These are phyloP conservation scores for Grifola frondosa DNA, from an alignment of 1,284 basidiomycete species.

Conservation along the genomic window DNA sequence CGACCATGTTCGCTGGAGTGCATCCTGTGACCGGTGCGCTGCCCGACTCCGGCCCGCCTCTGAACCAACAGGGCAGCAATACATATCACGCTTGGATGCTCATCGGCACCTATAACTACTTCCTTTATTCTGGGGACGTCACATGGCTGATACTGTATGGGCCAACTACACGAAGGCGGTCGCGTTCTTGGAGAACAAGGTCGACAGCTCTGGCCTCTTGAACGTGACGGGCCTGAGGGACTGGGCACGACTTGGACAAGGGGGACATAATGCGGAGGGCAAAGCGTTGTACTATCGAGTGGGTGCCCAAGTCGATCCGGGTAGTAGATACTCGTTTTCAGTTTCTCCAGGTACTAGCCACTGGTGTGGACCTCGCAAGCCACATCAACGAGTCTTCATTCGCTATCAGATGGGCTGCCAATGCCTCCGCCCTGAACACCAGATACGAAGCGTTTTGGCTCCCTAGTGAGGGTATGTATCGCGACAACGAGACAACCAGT, in stretches of 20 bases:
- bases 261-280: constrained; percentile 49
- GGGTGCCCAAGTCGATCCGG: neutral
- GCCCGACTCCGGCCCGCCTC: constrained; percentile 56
- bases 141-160: constrained; percentile 46
- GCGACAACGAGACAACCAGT: constrained; percentile 43
- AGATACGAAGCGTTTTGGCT: constrained; percentile 45
- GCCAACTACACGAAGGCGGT: constrained; percentile 52
- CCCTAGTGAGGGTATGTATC: constrained; percentile 41
- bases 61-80: constrained; percentile 48
- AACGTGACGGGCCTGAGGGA: constrained; percentile 48
- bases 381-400: constrained; percentile 38
- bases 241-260: constrained; percentile 49
- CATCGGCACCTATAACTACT: constrained; percentile 46
- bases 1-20: constrained; percentile 57
- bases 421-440: constrained; percentile 43
- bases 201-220: constrained; percentile 46
- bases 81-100: constrained; percentile 48
- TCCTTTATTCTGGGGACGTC: constrained; percentile 46
- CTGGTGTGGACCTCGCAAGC: constrained; percentile 46
- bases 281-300: constrained; percentile 50
- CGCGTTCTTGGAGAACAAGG: constrained; percentile 42
- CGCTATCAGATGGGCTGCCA: constrained; percentile 36
- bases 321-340: neutral
- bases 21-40: constrained; percentile 52
- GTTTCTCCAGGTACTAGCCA: constrained; percentile 40